These are phyloP conservation scores for Zygosaccharomyces rouxii DNA, from an alignment of 805 yeast genomes.

Conservation along the genomic window DNA sequence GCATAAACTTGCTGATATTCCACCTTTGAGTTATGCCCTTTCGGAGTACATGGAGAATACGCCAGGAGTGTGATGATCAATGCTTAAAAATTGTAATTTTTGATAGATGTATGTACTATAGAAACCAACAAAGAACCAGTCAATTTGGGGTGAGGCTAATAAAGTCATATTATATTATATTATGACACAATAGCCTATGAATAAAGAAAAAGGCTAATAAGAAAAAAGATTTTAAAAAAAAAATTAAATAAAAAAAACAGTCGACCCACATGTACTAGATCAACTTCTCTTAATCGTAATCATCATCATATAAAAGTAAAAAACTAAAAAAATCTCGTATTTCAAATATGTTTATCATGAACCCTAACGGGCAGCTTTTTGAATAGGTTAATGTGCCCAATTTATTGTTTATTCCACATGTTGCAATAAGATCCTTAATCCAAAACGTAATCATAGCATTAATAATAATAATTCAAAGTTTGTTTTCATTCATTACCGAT, in stretches of 20 bases:
- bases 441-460: not conserved
- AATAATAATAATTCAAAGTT: not conserved
- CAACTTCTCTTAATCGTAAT: conserved; percentile 2
- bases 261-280: not conserved
- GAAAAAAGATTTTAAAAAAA: not conserved
- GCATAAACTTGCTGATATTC: conserved; percentile 32
- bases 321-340: not conserved
- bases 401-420: not conserved
- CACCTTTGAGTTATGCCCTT: conserved; percentile 30
- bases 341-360: not conserved
- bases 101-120: not conserved
- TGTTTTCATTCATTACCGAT: conserved; percentile 7
- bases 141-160: not conserved
- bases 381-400: not conserved
- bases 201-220: not conserved
- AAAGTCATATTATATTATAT: not conserved
- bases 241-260: not conserved
- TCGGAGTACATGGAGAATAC: conserved; percentile 34
- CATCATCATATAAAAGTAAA: conserved; percentile 1
- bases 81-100: not conserved
- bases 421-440: not conserved
- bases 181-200: not conserved
- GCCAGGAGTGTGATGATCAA: conserved; percentile 14
- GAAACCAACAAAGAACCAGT: not conserved
- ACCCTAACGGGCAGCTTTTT: not conserved